Conservation (phyloP, 192 early-diverging fungal species). For the Blastocladiella britannica region DNA sequence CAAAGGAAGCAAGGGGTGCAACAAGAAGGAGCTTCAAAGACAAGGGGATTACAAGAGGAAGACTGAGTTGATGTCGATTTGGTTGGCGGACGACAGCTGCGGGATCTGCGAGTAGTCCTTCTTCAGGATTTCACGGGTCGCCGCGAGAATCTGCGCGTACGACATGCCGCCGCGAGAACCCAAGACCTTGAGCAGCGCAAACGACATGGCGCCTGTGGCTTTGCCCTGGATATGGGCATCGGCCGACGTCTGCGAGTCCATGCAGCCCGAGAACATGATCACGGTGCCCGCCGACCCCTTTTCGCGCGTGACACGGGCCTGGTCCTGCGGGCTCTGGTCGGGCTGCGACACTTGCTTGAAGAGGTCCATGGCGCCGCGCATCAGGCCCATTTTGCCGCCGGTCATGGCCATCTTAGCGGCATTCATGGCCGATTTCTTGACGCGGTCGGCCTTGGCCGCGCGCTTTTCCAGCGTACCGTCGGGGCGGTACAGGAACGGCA, state of each 20-base stretch:
- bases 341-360: too few relatives aligned
- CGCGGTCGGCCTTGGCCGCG: conserved; percentile 12
- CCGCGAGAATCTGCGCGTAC: not conserved
- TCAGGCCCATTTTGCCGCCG: not conserved
- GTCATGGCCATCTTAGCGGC: conserved; percentile 3
- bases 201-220: conserved; percentile 44
- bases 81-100: not conserved
- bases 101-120: not conserved
- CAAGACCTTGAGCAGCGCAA: conserved; percentile 39
- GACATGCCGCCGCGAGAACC: too few relatives aligned
- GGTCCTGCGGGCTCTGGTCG: too few relatives aligned
- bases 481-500: conserved; percentile 30
- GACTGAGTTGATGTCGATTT: not conserved
- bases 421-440: conserved; percentile 8
- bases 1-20: too few relatives aligned
- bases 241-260: conserved; percentile 42
- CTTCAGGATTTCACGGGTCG: not conserved
- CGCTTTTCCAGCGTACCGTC: conserved; percentile 13
- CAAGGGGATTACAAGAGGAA: too few relatives aligned
- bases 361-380: not conserved
- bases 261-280: conserved; percentile 48
- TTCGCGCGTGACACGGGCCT: not conserved
- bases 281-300: conserved; percentile 27
- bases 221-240: conserved; percentile 41
- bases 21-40: too few relatives aligned